A percentile compares a stretch with the other conserved stretches of the same genome.
Evolutionary conservation across 257 asterid genomes (phyloP).

Genomic region (Solanum lycopersicoides): DNA sequence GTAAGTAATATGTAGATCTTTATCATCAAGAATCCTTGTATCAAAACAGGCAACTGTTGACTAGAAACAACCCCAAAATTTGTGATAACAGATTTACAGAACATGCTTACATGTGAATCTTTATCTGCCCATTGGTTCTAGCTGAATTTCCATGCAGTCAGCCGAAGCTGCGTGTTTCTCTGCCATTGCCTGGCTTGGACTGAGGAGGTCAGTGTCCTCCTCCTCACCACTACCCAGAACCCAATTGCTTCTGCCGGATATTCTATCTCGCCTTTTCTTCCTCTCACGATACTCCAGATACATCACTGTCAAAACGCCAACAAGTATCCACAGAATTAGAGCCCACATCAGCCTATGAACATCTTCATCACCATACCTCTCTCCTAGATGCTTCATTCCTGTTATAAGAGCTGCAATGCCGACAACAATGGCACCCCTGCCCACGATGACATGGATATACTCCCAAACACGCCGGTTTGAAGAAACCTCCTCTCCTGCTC

Average conservation of each 20-base stretch:
- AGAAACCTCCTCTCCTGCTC: slow-evolving; percentile 40
- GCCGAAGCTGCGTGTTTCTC: slow-evolving; percentile 45
- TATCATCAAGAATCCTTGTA: background rate
- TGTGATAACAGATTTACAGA: background rate
- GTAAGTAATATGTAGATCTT: background rate
- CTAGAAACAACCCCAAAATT: background rate
- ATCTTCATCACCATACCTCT: slow-evolving; percentile 68
- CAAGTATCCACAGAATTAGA: slow-evolving; percentile 67
- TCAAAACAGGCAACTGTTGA: background rate
- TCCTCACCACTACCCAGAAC: slow-evolving; percentile 69
- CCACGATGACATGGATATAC: slow-evolving; percentile 54
- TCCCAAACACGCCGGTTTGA: slow-evolving; percentile 57
- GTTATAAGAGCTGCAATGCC: slow-evolving; percentile 75
- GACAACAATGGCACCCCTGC: slow-evolving; percentile 65
- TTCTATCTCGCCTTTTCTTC: slow-evolving; percentile 34
- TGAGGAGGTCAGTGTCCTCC: slow-evolving; percentile 67
- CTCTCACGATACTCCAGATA: slow-evolving; percentile 71
- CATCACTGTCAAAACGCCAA: slow-evolving; percentile 40
- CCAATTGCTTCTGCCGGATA: slow-evolving; percentile 63
- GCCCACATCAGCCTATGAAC: slow-evolving; percentile 79
- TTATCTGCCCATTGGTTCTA: slow-evolving; percentile 74
- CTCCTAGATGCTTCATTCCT: slow-evolving; percentile 93
- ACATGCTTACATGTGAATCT: slow-evolving; percentile 1
- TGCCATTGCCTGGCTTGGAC: slow-evolving; percentile 17
- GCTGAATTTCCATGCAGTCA: slow-evolving; percentile 82